phyloP scores from a whole-genome alignment of 371 early-diverging fungal genomes.

The Apophysomyces variabilis region DNA sequence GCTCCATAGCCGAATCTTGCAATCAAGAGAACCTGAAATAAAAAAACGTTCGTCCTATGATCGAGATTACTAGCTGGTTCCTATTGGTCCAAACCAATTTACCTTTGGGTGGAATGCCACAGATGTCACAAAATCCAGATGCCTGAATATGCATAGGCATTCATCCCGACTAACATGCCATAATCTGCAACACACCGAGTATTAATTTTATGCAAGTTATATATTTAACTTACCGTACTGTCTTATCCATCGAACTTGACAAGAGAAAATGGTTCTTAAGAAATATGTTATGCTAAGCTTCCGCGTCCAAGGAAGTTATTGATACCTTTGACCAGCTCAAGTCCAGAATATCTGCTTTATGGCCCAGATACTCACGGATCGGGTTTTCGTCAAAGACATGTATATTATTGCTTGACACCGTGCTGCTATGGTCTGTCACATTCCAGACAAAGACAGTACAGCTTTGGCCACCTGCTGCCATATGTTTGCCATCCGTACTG shows the following conservation, averaged over 20 bases:
- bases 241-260: conserved; percentile 84
- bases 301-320: not conserved
- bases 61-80: conserved; percentile 2
- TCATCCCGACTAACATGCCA: conserved; percentile 79
- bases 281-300: not conserved
- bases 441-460: conserved; percentile 75
- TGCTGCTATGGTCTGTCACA: conserved; percentile 41
- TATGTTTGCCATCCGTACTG: conserved; percentile 74
- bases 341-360: conserved; percentile 74
- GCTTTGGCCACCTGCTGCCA: conserved; percentile 83
- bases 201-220: not conserved
- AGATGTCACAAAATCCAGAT: conserved; percentile 78
- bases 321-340: conserved; percentile 82
- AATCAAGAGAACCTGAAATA: conserved; percentile 81
- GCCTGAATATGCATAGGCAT: conserved; percentile 80
- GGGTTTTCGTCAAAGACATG: conserved; percentile 71
- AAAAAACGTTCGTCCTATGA: conserved; percentile 77
- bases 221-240: conserved; percentile 56
- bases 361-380: conserved; percentile 69
- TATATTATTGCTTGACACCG: conserved; percentile 32
- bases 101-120: conserved; percentile 83
- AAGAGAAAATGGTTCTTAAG: conserved; percentile 72
- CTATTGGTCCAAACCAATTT: conserved; percentile 8
- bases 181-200: conserved; percentile 46
- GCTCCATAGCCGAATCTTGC: conserved; percentile 83